Evolutionary conservation across 1,139 yeast species (phyloP).

Genomic region (Pichia sp.): DNA sequence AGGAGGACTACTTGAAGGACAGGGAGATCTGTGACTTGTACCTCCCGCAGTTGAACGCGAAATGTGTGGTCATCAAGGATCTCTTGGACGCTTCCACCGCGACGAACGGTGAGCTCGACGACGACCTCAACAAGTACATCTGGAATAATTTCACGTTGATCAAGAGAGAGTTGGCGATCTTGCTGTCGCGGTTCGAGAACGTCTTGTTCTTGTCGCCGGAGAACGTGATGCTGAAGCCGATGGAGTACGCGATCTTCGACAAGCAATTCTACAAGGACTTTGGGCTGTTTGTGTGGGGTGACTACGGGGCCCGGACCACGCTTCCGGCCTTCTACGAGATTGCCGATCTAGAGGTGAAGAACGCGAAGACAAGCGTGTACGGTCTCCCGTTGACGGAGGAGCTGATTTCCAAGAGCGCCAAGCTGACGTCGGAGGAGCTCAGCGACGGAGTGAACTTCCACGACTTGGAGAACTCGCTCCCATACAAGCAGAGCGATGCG

Average conservation of each 20-base stretch:
- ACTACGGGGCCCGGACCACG: conserved; percentile 59
- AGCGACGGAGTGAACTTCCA: conserved; percentile 35
- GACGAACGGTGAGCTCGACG: background rate
- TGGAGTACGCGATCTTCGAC: conserved; percentile 48
- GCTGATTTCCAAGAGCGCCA: conserved; percentile 6
- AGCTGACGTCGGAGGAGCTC: conserved; percentile 18
- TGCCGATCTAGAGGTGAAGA: conserved; percentile 37
- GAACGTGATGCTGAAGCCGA: conserved; percentile 54
- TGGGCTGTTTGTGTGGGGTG: conserved; percentile 60
- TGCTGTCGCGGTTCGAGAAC: conserved; percentile 57
- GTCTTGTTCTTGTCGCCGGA: conserved; percentile 64
- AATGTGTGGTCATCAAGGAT: conserved; percentile 37
- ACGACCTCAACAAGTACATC: conserved; percentile 23
- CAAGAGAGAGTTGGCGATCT: conserved; percentile 56
- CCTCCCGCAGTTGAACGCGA: conserved; percentile 46
- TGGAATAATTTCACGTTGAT: conserved; percentile 34
- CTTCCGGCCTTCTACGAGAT: conserved; percentile 56
- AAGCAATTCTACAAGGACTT: conserved; percentile 34
- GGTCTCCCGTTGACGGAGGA: conserved; percentile 26
- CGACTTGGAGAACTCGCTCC: conserved; percentile 53
- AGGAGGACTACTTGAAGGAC: conserved; percentile 42
- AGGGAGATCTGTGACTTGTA: conserved; percentile 45
- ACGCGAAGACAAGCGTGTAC: conserved; percentile 31
- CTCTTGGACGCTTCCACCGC: conserved; percentile 25
- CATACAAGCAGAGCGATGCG: conserved; percentile 60